Evolutionary conservation across 306 rosid genomes (phyloP).

Genomic region (Morella rubra): DNA sequence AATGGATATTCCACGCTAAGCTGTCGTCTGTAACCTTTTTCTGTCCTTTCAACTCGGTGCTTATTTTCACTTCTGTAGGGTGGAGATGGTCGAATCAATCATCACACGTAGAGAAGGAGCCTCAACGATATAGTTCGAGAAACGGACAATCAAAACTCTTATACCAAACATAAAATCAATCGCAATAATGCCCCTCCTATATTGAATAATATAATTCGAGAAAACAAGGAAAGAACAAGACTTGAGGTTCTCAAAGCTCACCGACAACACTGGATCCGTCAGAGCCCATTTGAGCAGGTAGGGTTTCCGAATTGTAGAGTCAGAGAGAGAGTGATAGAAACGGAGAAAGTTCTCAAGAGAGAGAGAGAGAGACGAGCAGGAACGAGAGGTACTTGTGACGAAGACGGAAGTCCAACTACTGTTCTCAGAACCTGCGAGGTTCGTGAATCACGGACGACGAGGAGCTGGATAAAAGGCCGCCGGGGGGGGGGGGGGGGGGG

Average conservation of each 20-base stretch:
- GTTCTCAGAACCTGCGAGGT: neutral
- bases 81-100: constrained; percentile 1
- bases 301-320: constrained; percentile 44
- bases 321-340: constrained; percentile 14
- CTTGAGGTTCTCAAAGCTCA: constrained; percentile 26
- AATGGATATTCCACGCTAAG: neutral
- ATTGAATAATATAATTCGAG: neutral
- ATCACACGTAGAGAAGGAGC: neutral
- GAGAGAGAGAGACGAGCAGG: neutral
- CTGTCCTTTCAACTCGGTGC: neutral
- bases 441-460: too few relatives aligned
- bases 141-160: neutral
- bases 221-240: neutral
- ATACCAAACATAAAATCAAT: neutral
- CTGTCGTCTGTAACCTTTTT: neutral
- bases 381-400: neutral
- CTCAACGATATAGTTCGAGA: neutral
- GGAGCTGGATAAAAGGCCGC: too few relatives aligned
- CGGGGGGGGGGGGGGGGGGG: too few relatives aligned
- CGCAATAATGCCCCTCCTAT: neutral
- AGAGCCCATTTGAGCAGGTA: constrained; percentile 57
- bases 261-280: constrained; percentile 85
- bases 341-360: neutral
- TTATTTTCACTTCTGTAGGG: neutral
- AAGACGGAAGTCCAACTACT: neutral